Conservation (phyloP, 169 alveolate genomes). For the Plasmodium blacklocki region DNA sequence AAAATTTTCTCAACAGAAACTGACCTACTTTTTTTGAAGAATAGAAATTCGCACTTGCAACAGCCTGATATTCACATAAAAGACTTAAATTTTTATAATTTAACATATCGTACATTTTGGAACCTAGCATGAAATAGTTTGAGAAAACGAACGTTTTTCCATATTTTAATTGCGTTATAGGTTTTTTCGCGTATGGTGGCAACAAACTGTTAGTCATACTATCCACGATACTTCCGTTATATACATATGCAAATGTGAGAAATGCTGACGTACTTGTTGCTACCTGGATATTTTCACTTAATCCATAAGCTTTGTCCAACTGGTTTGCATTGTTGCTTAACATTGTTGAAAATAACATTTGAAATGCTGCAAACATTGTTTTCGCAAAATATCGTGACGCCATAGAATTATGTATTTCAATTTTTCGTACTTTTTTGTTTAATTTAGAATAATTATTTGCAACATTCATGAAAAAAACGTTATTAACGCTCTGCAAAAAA, state of each 20-base stretch:
- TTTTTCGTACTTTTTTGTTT: slow-evolving; percentile 22
- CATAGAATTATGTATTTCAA: slow-evolving; percentile 25
- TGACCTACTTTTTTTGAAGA: neutral
- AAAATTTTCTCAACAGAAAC: slow-evolving; percentile 25
- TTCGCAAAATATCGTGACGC: slow-evolving; percentile 37
- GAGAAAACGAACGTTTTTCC: slow-evolving; percentile 20
- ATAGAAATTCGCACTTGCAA: no score
- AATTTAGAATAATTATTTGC: slow-evolving; percentile 24
- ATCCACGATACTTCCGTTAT: no score
- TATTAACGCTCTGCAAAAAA: slow-evolving; percentile 34
- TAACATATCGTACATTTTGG: neutral
- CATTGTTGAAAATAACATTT: neutral
- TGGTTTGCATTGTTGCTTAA: slow-evolving; percentile 24
- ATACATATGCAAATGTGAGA: neutral
- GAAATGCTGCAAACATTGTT: slow-evolving; percentile 26
- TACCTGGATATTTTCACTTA: neutral
- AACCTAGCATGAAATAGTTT: slow-evolving; percentile 12
- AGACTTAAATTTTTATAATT: slow-evolving; percentile 32
- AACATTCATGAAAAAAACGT: slow-evolving; percentile 5
- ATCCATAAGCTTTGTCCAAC: neutral
- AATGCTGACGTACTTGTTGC: neutral
- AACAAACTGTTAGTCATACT: neutral
- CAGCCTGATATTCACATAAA: slow-evolving; percentile 44
- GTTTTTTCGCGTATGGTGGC: slow-evolving; percentile 10
- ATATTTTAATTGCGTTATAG: slow-evolving; percentile 4